phyloP scores from a whole-genome alignment of 1,139 yeast genomes.

The Zhuliangozyma blackwelliae region DNA sequence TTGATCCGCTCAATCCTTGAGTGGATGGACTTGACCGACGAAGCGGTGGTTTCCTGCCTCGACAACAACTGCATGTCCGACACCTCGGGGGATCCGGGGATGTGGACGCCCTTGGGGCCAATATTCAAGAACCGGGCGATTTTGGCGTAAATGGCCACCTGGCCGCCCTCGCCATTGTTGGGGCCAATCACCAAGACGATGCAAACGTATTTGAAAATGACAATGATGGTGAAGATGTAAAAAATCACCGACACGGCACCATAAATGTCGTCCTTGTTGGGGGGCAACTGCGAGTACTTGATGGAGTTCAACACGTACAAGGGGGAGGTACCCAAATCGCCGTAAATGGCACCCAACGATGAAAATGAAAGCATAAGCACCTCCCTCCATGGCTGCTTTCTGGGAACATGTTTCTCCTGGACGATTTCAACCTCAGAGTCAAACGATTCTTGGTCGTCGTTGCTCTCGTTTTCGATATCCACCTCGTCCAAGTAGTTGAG shows the following conservation, averaged over 20 bases:
- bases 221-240: constrained; percentile 51
- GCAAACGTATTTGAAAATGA: constrained; percentile 46
- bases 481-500: neutral
- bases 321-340: constrained; percentile 62
- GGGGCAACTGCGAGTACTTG: constrained; percentile 26
- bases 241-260: constrained; percentile 54
- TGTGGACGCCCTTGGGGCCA: constrained; percentile 45
- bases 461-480: neutral
- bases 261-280: constrained; percentile 35
- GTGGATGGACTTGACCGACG: constrained; percentile 17
- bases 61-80: constrained; percentile 34
- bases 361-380: constrained; percentile 24
- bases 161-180: constrained; percentile 60
- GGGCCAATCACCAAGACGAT: constrained; percentile 49
- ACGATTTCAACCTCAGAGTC: constrained; percentile 5
- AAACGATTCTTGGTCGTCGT: constrained; percentile 1
- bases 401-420: constrained; percentile 2
- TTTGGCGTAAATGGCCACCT: constrained; percentile 56
- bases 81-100: constrained; percentile 35
- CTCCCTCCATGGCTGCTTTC: constrained; percentile 20
- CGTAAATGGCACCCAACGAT: constrained; percentile 55
- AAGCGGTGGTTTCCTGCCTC: constrained; percentile 35
- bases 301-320: constrained; percentile 48
- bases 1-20: constrained; percentile 13
- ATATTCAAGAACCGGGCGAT: constrained; percentile 45